Evolutionary conservation across 306 rosid genomes (phyloP).

Genomic region (Nissolia schottii): DNA sequence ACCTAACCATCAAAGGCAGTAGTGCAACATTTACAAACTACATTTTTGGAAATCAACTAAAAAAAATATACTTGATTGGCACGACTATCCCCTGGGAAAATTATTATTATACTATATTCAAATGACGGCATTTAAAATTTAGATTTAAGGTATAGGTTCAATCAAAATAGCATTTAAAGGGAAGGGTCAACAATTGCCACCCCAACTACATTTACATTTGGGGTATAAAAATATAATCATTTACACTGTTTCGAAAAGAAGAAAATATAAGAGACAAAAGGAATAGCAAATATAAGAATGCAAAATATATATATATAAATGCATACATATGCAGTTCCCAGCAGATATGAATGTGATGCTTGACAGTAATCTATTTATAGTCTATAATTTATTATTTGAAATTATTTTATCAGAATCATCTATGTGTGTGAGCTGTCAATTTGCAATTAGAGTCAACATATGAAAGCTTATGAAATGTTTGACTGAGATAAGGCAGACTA

Average conservation of each 20-base stretch:
- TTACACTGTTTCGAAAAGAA: background rate
- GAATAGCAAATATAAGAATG: background rate
- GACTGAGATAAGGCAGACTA: background rate
- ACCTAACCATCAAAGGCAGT: background rate
- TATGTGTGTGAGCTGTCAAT: background rate
- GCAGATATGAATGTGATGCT: background rate
- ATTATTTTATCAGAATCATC: constrained; percentile 19
- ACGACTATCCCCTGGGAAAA: background rate
- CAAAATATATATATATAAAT: constrained; percentile 1
- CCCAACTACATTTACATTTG: background rate
- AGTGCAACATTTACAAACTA: background rate
- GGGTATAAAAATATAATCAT: background rate
- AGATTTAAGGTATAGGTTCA: background rate
- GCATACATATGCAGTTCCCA: constrained; percentile 6
- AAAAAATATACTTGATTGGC: background rate
- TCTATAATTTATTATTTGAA: background rate
- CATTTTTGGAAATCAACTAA: background rate
- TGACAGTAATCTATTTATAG: background rate
- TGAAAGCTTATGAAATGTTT: background rate
- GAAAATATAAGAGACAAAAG: background rate
- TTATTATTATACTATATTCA: background rate
- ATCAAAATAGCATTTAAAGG: background rate
- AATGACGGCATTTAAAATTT: background rate
- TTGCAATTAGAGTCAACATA: constrained; percentile 14
- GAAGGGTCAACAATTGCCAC: background rate